phyloP scores from a whole-genome alignment of 371 early-diverging fungal species.

The Rhizopus arrhizus region DNA sequence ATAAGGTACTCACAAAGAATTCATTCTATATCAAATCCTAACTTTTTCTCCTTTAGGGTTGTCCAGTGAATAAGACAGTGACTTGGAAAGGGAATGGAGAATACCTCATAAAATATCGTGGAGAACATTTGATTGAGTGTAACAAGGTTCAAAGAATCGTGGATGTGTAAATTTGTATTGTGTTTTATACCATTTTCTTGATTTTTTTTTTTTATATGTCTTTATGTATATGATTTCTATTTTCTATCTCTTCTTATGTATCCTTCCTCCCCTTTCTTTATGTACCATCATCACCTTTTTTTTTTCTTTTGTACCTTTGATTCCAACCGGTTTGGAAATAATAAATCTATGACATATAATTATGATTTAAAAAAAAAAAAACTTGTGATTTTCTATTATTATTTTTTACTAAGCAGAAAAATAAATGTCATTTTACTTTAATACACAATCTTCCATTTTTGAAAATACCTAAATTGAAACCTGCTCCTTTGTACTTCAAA shows the following conservation, averaged over 20 bases:
- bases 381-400: not conserved
- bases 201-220: no score
- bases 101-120: slow-evolving; percentile 66
- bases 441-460: no score
- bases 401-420: not conserved
- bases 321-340: slow-evolving; percentile 5
- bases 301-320: not conserved
- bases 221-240: not conserved
- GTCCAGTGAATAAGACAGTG: slow-evolving; percentile 69
- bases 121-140: slow-evolving; percentile 64
- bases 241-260: not conserved
- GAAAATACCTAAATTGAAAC: no score
- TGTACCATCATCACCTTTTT: not conserved
- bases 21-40: not conserved
- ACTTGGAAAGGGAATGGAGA: slow-evolving; percentile 64
- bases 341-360: no score
- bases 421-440: no score
- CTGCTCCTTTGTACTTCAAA: no score
- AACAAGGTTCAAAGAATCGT: slow-evolving; percentile 56
- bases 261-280: not conserved
- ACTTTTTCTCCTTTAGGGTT: slow-evolving; percentile 34
- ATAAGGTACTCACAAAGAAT: slow-evolving; percentile 27
- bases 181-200: not conserved
- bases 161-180: slow-evolving; percentile 35
- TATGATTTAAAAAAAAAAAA: not conserved